A percentile compares a stretch with the other conserved stretches of the same genome.
phyloP scores from a whole-genome alignment of 2,329 filamentous ascomycete species.

The Colletotrichum sp. region DNA sequence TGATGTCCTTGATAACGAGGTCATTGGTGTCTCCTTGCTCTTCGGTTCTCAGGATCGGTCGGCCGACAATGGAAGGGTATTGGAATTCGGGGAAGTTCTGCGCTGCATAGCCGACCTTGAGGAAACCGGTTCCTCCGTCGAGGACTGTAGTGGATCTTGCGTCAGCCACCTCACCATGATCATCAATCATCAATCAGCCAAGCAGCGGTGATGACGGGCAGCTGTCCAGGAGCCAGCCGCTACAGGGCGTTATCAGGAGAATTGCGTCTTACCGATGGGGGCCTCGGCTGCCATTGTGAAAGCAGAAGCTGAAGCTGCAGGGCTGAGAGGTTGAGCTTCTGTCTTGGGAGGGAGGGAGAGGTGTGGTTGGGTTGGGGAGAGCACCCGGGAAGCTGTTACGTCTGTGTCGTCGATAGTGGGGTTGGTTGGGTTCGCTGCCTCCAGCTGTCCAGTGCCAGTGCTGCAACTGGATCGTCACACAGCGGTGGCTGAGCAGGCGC shows the following conservation, averaged over 20 bases:
- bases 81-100: slow-evolving; percentile 99
- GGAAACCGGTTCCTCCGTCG: slow-evolving; percentile 99
- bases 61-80: slow-evolving; percentile 97
- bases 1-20: slow-evolving; percentile 91
- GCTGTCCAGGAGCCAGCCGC: neutral
- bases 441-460: slow-evolving; percentile 1
- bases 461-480: slow-evolving; percentile 17
- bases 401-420: slow-evolving; percentile 24
- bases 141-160: slow-evolving; percentile 69
- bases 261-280: slow-evolving; percentile 56
- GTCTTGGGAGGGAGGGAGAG: slow-evolving; percentile 32
- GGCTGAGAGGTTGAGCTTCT: slow-evolving; percentile 12
- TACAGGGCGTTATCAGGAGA: neutral
- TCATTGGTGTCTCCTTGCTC: slow-evolving; percentile 68
- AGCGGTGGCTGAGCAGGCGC: slow-evolving; percentile 5
- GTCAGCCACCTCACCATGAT: slow-evolving; percentile 20
- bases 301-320: slow-evolving; percentile 20
- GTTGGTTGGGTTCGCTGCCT: slow-evolving; percentile 15
- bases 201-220: neutral
- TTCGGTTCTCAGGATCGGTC: slow-evolving; percentile 95
- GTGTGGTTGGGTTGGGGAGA: slow-evolving; percentile 14
- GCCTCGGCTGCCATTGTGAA: slow-evolving; percentile 58
- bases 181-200: too few relatives aligned
- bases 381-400: slow-evolving; percentile 21
- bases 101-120: slow-evolving; percentile 98